A percentile compares a stretch with the other conserved stretches of the same genome.
phyloP scores from a whole-genome alignment of 257 asterid genomes.

The Solanum chiquidenum region DNA sequence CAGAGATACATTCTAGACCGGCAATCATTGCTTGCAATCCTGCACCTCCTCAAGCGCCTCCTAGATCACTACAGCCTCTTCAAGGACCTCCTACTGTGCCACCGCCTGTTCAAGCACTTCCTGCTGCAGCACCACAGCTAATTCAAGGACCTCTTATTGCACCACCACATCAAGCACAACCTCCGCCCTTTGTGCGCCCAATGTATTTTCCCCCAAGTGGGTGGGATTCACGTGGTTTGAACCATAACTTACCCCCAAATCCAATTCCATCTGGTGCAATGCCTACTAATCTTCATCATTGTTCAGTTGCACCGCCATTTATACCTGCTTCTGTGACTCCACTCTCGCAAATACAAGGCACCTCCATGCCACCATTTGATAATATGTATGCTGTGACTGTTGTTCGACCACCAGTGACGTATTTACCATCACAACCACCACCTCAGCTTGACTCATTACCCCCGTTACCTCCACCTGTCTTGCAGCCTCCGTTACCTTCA shows the following conservation, averaged over 20 bases:
- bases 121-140: conserved; percentile 43
- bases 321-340: conserved; percentile 79
- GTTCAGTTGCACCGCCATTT: conserved; percentile 60
- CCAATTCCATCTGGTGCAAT: conserved; percentile 32
- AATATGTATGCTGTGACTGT: conserved; percentile 48
- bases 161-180: conserved; percentile 51
- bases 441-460: conserved; percentile 7
- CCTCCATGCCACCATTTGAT: conserved; percentile 50
- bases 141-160: conserved; percentile 42
- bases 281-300: conserved; percentile 36
- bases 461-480: conserved; percentile 31
- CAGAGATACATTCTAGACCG: conserved; percentile 39
- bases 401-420: conserved; percentile 50
- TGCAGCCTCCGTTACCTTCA: conserved; percentile 28
- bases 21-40: conserved; percentile 34
- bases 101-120: background rate
- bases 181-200: conserved; percentile 44
- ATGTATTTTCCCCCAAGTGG: conserved; percentile 51
- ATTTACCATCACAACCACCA: conserved; percentile 16
- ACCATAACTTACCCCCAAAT: conserved; percentile 36
- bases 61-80: conserved; percentile 43
- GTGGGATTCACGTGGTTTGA: conserved; percentile 67
- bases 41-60: conserved; percentile 33
- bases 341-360: conserved; percentile 43
- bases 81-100: conserved; percentile 48